Evolutionary conservation across 1,284 basidiomycete species (phyloP).

Genomic region (Boletus holoroseus): DNA sequence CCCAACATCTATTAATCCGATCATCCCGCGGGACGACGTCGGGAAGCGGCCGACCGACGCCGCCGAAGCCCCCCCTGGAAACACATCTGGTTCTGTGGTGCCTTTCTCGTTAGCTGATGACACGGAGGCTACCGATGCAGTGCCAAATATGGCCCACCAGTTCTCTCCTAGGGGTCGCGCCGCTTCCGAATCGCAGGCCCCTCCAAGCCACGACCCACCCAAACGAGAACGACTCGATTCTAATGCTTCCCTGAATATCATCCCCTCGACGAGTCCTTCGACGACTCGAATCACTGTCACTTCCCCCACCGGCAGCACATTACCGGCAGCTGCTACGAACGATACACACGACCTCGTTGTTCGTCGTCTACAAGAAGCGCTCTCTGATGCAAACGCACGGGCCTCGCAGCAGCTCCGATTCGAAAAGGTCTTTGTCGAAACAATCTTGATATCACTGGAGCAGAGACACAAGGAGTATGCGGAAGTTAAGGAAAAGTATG

Average conservation of each 20-base stretch:
- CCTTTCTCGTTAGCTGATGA: slow-evolving; percentile 1
- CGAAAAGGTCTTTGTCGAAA: slow-evolving; percentile 70
- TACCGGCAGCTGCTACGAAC: slow-evolving; percentile 29
- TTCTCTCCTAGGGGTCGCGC: slow-evolving; percentile 20
- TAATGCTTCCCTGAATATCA: slow-evolving; percentile 18
- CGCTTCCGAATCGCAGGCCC: slow-evolving; percentile 24
- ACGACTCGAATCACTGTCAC: slow-evolving; percentile 43
- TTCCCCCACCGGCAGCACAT: slow-evolving; percentile 35
- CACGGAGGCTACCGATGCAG: slow-evolving; percentile 13
- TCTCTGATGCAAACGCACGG: slow-evolving; percentile 60
- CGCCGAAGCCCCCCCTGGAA: background rate
- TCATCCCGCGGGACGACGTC: slow-evolving; percentile 36
- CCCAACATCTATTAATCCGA: slow-evolving; percentile 22
- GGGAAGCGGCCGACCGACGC: background rate
- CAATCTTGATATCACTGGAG: slow-evolving; percentile 66
- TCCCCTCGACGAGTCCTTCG: slow-evolving; percentile 11
- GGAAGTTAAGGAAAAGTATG: slow-evolving; percentile 73
- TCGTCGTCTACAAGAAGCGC: slow-evolving; percentile 52
- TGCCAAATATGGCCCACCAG: slow-evolving; percentile 14
- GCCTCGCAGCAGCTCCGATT: slow-evolving; percentile 64
- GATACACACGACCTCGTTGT: slow-evolving; percentile 47
- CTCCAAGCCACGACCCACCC: background rate
- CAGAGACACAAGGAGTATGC: slow-evolving; percentile 58
- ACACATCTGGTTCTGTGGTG: background rate
- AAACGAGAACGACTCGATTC: slow-evolving; percentile 20